Conservation (phyloP, 2,329 filamentous ascomycete species). For the Colletotrichum sp. region DNA sequence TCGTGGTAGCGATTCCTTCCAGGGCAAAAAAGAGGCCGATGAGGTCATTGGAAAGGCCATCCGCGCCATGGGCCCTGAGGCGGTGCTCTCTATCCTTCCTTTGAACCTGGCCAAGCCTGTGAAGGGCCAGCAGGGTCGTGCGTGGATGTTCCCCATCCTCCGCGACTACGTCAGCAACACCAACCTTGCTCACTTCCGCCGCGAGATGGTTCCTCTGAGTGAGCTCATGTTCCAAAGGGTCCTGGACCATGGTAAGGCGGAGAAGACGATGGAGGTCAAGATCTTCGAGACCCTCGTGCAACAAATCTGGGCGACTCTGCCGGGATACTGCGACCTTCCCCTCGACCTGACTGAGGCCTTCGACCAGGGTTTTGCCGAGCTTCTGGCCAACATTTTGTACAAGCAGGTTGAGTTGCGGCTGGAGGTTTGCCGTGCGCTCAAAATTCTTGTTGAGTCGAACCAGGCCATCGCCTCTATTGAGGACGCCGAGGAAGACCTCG, state of each 20-base stretch:
- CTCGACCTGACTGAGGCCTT: conserved; percentile 79
- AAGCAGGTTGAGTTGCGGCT: conserved; percentile 86
- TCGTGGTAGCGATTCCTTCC: conserved; percentile 85
- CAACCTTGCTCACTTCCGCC: conserved; percentile 81
- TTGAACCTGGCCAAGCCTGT: conserved; percentile 83
- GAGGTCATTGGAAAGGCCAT: conserved; percentile 88
- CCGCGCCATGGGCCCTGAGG: conserved; percentile 86
- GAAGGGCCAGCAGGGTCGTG: conserved; percentile 80
- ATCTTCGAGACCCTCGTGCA: conserved; percentile 97
- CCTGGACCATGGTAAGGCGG: conserved; percentile 77
- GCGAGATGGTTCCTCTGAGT: conserved; percentile 87
- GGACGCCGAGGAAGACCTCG: conserved; percentile 71
- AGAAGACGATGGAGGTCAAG: conserved; percentile 96
- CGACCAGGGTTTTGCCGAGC: conserved; percentile 87
- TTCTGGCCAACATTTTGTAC: conserved; percentile 90
- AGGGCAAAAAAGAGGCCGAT: conserved; percentile 94
- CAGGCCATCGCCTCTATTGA: conserved; percentile 78
- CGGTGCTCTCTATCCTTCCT: conserved; percentile 81
- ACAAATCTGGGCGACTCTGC: conserved; percentile 92
- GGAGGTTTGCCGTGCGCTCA: conserved; percentile 85
- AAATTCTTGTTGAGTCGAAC: conserved; percentile 90
- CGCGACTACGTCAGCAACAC: conserved; percentile 92
- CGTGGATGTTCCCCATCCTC: conserved; percentile 93
- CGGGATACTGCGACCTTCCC: conserved; percentile 93
- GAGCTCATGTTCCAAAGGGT: conserved; percentile 89